phyloP scores from a whole-genome alignment of 495 filamentous ascomycete genomes.

The Trichoderma erinaceum region DNA sequence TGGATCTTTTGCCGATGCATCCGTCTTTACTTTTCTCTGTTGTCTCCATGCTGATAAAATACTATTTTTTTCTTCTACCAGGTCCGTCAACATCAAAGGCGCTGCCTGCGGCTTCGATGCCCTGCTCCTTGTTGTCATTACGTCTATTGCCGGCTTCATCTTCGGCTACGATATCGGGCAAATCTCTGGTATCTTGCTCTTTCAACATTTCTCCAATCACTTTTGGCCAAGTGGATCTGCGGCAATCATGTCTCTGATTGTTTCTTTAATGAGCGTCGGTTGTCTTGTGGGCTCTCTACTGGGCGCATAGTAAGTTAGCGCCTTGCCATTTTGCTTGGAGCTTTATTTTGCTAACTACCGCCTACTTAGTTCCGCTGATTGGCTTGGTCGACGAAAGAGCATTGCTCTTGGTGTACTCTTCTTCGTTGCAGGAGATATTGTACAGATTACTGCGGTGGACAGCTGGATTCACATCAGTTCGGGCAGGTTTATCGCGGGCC shows the following conservation, averaged over 20 bases:
- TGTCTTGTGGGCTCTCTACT: constrained; percentile 34
- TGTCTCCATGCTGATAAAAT: neutral
- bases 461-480: constrained; percentile 44
- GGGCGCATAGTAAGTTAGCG: constrained; percentile 24
- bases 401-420: constrained; percentile 32
- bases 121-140: constrained; percentile 32
- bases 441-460: constrained; percentile 50
- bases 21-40: neutral
- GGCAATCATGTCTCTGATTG: constrained; percentile 36
- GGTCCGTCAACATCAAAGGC: constrained; percentile 31
- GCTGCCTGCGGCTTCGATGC: constrained; percentile 31
- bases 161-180: constrained; percentile 67
- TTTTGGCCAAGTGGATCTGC: constrained; percentile 32
- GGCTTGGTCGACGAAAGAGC: constrained; percentile 33
- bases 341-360: neutral
- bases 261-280: constrained; percentile 43
- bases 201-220: constrained; percentile 44
- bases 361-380: constrained; percentile 26
- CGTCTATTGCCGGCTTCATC: constrained; percentile 67
- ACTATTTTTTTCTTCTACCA: neutral
- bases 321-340: neutral
- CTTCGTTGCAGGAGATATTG: constrained; percentile 42
- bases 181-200: constrained; percentile 56
- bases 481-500: constrained; percentile 52
- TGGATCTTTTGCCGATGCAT: neutral